phyloP scores from a whole-genome alignment of 805 yeast genomes.

The Yarrowia osloensis region DNA sequence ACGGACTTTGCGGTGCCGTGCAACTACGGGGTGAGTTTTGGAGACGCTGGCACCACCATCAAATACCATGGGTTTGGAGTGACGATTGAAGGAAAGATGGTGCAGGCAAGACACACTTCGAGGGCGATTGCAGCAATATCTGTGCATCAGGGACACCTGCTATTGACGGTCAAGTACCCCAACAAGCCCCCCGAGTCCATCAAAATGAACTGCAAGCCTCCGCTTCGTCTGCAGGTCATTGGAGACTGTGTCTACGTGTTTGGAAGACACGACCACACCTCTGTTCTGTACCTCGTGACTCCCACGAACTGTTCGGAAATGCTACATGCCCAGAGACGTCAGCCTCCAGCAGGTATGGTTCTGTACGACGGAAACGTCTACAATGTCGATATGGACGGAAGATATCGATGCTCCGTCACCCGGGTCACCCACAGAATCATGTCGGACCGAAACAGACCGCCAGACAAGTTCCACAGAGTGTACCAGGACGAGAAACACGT shows the following conservation, averaged over 20 bases:
- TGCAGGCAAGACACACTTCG: slow-evolving; percentile 1
- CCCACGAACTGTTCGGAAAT: neutral
- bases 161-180: neutral
- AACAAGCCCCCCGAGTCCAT: neutral
- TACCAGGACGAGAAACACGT: neutral
- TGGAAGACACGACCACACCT: slow-evolving; percentile 2
- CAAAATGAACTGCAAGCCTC: neutral
- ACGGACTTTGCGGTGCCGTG: neutral
- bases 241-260: neutral
- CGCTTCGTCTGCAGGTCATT: neutral
- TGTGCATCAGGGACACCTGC: neutral
- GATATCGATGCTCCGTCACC: neutral
- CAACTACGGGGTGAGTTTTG: neutral
- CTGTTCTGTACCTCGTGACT: neutral
- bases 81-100: neutral
- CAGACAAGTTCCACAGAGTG: slow-evolving; percentile 6
- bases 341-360: slow-evolving; percentile 1
- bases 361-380: neutral
- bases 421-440: neutral
- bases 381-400: slow-evolving; percentile 5
- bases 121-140: neutral
- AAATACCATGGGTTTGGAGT: slow-evolving; percentile 10
- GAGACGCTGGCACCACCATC: neutral
- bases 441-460: neutral
- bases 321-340: neutral